Evolutionary conservation across 1,284 basidiomycete species (phyloP), one percentile per base, ranked within the genome.

Genomic region (Cryptococcus hybrid): DNA sequence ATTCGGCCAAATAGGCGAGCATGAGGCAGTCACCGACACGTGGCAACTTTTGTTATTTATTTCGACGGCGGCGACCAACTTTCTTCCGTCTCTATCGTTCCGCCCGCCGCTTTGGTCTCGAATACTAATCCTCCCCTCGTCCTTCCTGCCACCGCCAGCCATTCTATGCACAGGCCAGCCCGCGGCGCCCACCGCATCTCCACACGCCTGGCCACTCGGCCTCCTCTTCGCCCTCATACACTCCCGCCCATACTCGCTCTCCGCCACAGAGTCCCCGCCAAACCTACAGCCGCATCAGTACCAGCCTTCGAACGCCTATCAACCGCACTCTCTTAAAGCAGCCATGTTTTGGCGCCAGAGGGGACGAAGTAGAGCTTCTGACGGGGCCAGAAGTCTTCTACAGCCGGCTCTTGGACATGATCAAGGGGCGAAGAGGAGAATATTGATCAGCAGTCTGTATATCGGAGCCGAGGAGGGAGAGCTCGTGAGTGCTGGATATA

Each of bases 401-500:
- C 57, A 48, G 62, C 24, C 65, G 67, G 7, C 60, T 83, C 24
- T 60, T 82, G 18, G 79, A 84, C 56, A 86, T 91, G 82, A 85
- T 96, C 55, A 79, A 80, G 48, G 83, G 40, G 92, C 93, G 1
- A 84, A 84, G 62, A 78, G 80, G 56, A 83, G 90, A 56, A 86
- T 97, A 68, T 88, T 93, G 70, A 83, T 97, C 48, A 94, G 92
- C 0, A 92, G 89, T 8, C 76, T 92, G 35, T 92, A 92, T 71
- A 85, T 92, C 51, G 88, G 89, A 30, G 82, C 84, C 3, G 83
- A 84, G 55, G 87, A 91, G 72, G 74, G 78, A 15, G 82, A 87
- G 57, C 80, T 92, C 55, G 89, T 83, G 46, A 53, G 48, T 52
- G n/a, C 38, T 37, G 38, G 13, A 24, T 47, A 13, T 24, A 24